These are phyloP conservation scores for Arachnomyces sp. DNA, from an alignment of 2,329 filamentous ascomycete species.

Conservation along the genomic window DNA sequence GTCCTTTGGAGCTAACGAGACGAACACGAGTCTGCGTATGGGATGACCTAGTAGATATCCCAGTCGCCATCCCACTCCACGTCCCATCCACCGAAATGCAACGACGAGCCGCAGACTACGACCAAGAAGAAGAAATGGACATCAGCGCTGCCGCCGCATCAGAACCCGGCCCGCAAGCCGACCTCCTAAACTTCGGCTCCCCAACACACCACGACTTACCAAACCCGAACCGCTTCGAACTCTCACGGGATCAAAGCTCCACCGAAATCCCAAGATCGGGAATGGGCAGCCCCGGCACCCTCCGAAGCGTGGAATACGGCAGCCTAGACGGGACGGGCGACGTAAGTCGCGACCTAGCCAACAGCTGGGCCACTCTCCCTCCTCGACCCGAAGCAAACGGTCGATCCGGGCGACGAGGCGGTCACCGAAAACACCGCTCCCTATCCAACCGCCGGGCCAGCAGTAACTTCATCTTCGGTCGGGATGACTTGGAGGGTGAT, in stretches of 20 bases:
- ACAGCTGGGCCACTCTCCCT: conserved; percentile 29
- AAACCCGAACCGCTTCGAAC: conserved; percentile 66
- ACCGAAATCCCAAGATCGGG: conserved; percentile 25
- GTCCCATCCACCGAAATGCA: conserved; percentile 77
- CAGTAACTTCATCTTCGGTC: conserved; percentile 45
- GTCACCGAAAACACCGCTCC: conserved; percentile 27
- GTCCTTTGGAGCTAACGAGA: conserved; percentile 84
- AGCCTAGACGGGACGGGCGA: conserved; percentile 23
- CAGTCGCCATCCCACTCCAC: conserved; percentile 83
- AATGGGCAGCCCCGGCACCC: conserved; percentile 28
- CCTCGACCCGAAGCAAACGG: conserved; percentile 23
- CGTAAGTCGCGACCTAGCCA: conserved; percentile 27
- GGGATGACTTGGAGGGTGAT: conserved; percentile 81
- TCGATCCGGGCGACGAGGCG: conserved; percentile 16
- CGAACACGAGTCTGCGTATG: conserved; percentile 89
- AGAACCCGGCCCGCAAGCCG: conserved; percentile 44
- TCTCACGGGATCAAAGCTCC: conserved; percentile 40
- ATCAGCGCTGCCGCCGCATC: conserved; percentile 65
- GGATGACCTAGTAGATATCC: conserved; percentile 95
- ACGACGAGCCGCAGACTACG: conserved; percentile 48
- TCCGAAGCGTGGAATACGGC: conserved; percentile 21
- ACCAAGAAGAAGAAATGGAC: conserved; percentile 82
- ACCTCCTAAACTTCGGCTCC: conserved; percentile 61
- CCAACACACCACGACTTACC: conserved; percentile 52
- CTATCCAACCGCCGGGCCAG: conserved; percentile 31